phyloP scores from a whole-genome alignment of 495 filamentous ascomycete genomes.

The Aspergillus coremiiformis region DNA sequence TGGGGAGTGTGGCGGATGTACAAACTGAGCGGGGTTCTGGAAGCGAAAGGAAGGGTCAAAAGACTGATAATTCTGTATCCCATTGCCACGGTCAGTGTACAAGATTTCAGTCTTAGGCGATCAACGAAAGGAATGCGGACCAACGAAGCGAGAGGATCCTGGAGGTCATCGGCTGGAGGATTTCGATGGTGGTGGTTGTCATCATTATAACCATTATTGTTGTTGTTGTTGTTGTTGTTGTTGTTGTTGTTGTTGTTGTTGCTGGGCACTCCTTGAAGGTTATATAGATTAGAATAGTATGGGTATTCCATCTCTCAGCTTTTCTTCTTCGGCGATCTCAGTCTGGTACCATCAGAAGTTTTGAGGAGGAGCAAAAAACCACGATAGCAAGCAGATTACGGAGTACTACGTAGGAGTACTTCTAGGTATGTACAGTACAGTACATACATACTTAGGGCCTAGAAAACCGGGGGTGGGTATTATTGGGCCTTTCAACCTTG shows the following conservation, averaged over 20 bases:
- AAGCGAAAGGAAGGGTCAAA: conserved; percentile 34
- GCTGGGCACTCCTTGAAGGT: conserved; percentile 28
- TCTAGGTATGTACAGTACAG: too few relatives aligned
- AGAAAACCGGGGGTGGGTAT: neutral
- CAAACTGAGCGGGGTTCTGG: conserved; percentile 24
- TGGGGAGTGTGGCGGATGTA: conserved; percentile 38
- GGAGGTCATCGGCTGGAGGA: conserved; percentile 21
- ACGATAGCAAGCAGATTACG: neutral
- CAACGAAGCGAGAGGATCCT: conserved; percentile 23
- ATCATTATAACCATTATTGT: too few relatives aligned
- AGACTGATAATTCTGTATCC: conserved; percentile 26
- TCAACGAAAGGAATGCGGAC: conserved; percentile 9
- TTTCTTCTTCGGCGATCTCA: neutral
- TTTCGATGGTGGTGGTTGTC: conserved; percentile 18
- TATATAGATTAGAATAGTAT: conserved; percentile 33
- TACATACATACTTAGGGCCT: neutral
- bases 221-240: neutral
- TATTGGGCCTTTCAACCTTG: neutral
- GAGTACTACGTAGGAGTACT: too few relatives aligned
- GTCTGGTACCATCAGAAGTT: neutral
- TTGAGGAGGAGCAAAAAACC: neutral
- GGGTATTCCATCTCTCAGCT: conserved; percentile 35
- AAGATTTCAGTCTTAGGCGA: neutral
- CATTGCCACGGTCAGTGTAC: neutral
- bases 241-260: neutral